Evolutionary conservation across 2,329 filamentous ascomycete genomes (phyloP), one percentile per base, ranked within the genome.

Genomic region (Microcera coccophila): DNA sequence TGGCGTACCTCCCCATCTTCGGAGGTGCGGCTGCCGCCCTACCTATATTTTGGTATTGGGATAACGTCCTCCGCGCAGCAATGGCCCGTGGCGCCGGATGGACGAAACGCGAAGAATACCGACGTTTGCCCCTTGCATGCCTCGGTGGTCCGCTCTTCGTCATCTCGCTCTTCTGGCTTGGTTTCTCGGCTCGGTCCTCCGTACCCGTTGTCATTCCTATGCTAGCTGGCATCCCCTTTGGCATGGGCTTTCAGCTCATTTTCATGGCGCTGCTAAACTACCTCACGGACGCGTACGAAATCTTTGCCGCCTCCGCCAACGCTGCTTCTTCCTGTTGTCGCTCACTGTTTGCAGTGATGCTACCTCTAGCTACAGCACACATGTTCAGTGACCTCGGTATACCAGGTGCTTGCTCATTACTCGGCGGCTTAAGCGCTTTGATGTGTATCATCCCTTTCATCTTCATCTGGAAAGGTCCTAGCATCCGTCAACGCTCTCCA

Each of bases 291-390:
- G 80, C 81, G n/a, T 85, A 85, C 61, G 75, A 80, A 50, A 73
- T 81, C 35, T 85, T 78, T 53, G 79, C 81, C 36, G 82, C 83
- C 59, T 82, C 84, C 17, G 90, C 87, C 59, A 97, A 77, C 34
- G 91, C 93, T 59, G 85, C 73, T 39, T 95, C 69, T 68, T 97
- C 93, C 42, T 95, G 68, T 68, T 95, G 87, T 1, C 90, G 93
- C 41, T 93, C 93, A 85, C 88, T 97, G 63, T 94, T 91, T 2
- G 88, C 90, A 34, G 90, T 95, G 1, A 65, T 82, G 1, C 67
- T 85, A 35, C 81, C 81, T 4, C 66, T 85, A 15, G 74, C 74
- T 10, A 73, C 74, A 3, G 62, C 65, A 2, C 67, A 66, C 44
- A 76, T 79, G 71, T 78, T 78, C 46, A 44, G 50, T 3, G 59